phyloP scores from a whole-genome alignment of 1,139 yeast species.

The Blastobotrys aristatus region DNA sequence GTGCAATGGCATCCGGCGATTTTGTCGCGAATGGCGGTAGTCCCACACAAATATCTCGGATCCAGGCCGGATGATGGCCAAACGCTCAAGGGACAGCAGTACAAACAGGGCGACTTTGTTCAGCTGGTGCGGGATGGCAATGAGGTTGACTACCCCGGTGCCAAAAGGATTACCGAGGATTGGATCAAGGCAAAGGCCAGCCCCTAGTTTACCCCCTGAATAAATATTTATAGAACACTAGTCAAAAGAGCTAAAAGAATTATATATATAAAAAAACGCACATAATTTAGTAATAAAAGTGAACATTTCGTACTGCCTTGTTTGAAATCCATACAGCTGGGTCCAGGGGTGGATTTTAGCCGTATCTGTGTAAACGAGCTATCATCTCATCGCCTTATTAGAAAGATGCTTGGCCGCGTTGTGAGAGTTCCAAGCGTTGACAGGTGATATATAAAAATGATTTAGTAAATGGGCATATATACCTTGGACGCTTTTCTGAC shows the following conservation, averaged over 20 bases:
- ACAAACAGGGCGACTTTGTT: conserved; percentile 25
- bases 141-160: conserved; percentile 16
- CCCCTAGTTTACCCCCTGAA: no score
- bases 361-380: no score
- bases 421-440: no score
- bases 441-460: no score
- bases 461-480: no score
- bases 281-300: no score
- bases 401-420: no score
- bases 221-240: background rate
- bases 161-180: conserved; percentile 18
- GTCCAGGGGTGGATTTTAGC: no score
- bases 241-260: background rate
- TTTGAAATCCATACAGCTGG: no score
- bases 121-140: conserved; percentile 24
- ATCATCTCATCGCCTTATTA: no score
- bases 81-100: conserved; percentile 23
- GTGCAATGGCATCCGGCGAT: conserved; percentile 90
- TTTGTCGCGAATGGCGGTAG: conserved; percentile 61
- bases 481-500: no score
- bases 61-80: conserved; percentile 26
- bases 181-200: conserved; percentile 15
- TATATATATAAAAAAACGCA: conserved; percentile 25
- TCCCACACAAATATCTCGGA: conserved; percentile 40
- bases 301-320: no score